Evolutionary conservation across 2,329 filamentous ascomycete genomes (phyloP), one percentile per base, ranked within the genome.

Genomic region (Parasarocladium wereldwijsianum): DNA sequence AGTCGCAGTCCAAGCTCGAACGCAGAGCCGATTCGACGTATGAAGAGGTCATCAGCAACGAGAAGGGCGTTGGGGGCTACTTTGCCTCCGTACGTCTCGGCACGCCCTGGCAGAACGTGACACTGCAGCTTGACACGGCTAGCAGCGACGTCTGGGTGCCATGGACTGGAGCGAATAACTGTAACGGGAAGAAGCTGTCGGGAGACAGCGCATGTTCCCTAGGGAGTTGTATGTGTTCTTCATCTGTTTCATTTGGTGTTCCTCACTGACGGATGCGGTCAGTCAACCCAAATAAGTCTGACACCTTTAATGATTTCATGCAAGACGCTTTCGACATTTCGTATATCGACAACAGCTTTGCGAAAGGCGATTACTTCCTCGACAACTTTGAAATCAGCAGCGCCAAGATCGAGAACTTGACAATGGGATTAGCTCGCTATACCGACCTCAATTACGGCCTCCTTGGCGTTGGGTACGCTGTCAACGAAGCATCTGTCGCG

Each of bases 91-190:
- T 72, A 36, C 49, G 54, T 16, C 45, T 77, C 15, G 73, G 73
- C 12, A 72, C 63, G 6, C 71, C 72, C 0, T 48, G 51, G 9
- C 72, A 77, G 42, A 48, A 60, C 4, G 36, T 77, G 23, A 63
- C 58, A 2, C 49, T 77, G 31, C 68, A 74, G 44, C 56, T 77
- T 25, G 72, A 77, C 47, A 77, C 72, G 1, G 73, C 71, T 24
- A 75, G 69, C 42, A 74, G 69, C 36, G 73, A 78, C 49, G 62
- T 71, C 14, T 77, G 73, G 72, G 60, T 76, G 22, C 60, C 64
- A 10, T 47, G 49, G 24, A 46, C 41, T 34, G 28, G 32, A 5
- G 49, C 60, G 2, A 36, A 35, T 19, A 53, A 62, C 9, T 70
- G 65, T 43, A 34, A 47, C 11, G 35, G 40, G 6, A 36, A 35